Evolutionary conservation across 2,329 filamentous ascomycete species (phyloP).

Genomic region (Whalleya microplaca): DNA sequence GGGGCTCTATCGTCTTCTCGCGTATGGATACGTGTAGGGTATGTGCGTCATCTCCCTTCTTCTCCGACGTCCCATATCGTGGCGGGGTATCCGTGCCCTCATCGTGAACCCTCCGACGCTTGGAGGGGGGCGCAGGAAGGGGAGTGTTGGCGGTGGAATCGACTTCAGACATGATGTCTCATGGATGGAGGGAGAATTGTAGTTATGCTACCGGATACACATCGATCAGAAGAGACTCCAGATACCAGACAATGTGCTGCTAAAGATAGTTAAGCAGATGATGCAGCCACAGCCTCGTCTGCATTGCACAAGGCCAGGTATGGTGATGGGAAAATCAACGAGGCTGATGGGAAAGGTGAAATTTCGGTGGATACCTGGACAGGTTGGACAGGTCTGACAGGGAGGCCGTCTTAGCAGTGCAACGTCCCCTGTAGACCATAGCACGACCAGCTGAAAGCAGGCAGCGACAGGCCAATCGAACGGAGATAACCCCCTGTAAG

Average conservation of each 20-base stretch:
- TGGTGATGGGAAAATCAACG: not conserved
- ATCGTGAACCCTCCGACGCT: constrained; percentile 46
- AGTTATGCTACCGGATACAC: constrained; percentile 1
- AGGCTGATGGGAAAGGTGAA: not conserved
- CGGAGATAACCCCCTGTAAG: not conserved
- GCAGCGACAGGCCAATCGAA: no score
- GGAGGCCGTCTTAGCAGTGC: not conserved
- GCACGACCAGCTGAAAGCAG: no score
- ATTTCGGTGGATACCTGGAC: not conserved
- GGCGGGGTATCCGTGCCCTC: constrained; percentile 46
- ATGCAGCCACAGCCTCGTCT: not conserved
- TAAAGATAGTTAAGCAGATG: not conserved
- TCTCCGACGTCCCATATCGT: constrained; percentile 51
- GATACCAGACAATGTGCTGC: not conserved
- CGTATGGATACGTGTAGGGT: constrained; percentile 36
- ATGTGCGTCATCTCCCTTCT: constrained; percentile 31
- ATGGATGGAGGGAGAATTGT: not conserved
- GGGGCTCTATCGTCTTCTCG: constrained; percentile 32
- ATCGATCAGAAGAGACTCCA: not conserved
- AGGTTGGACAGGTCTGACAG: not conserved
- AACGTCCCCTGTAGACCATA: no score
- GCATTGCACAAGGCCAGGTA: not conserved
- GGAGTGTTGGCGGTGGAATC: constrained; percentile 27
- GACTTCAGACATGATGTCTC: constrained; percentile 34
- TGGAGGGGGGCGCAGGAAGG: constrained; percentile 41